A percentile compares a stretch with the other conserved stretches of the same genome.
These are phyloP conservation scores for Solanum aculeatissimum DNA, from an alignment of 305 asterid genomes.

Conservation along the genomic window DNA sequence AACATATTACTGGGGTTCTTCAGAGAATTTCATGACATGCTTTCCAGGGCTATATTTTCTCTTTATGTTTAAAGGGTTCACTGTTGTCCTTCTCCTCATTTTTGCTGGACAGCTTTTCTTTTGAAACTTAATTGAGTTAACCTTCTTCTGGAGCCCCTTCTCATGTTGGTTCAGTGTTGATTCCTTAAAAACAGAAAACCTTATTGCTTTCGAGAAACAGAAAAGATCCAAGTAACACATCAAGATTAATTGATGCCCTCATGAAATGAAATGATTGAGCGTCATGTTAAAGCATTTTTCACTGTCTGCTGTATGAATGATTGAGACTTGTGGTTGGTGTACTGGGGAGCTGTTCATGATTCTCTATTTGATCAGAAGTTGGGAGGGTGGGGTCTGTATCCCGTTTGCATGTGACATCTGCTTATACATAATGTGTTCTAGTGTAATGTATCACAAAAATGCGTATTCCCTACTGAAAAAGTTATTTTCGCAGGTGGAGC, in stretches of 20 bases:
- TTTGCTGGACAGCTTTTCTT: neutral
- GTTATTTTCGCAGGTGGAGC: slow-evolving; percentile 58
- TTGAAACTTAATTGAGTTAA: neutral
- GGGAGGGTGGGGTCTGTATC: neutral
- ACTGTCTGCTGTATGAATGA: neutral
- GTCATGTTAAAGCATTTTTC: neutral
- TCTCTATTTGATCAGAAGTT: neutral
- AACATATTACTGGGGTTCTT: neutral
- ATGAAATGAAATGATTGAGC: neutral
- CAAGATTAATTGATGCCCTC: neutral
- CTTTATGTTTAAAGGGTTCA: neutral
- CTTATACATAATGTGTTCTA: neutral
- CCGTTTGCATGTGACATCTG: neutral
- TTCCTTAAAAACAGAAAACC: neutral
- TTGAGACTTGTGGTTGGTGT: neutral
- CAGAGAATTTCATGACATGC: neutral
- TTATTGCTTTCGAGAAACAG: neutral
- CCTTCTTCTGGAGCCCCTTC: neutral
- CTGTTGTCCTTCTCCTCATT: neutral
- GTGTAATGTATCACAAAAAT: no score
- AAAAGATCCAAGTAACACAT: neutral
- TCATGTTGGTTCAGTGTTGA: neutral
- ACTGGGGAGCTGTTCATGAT: neutral
- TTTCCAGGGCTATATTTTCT: neutral
- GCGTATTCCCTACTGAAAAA: neutral